phyloP scores from a whole-genome alignment of 768 basidiomycete genomes.

The Infundibulicybe gibba region DNA sequence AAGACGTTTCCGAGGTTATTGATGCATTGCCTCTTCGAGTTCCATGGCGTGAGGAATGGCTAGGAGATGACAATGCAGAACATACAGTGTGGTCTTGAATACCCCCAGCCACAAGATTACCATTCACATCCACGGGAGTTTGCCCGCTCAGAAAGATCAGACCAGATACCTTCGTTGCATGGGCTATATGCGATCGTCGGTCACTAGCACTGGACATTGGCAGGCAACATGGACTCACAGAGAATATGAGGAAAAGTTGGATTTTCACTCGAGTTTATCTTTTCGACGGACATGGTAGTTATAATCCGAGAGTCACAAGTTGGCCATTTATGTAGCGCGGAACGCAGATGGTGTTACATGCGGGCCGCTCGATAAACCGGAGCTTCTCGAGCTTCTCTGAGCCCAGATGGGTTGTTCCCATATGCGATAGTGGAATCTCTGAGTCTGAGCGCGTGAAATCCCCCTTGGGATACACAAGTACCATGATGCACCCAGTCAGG shows the following conservation, averaged over 20 bases:
- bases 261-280: conserved; percentile 49
- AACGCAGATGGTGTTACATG: no score
- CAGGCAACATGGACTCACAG: conserved; percentile 23
- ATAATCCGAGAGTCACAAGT: background rate
- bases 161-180: conserved; percentile 54
- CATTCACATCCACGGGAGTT: conserved; percentile 45
- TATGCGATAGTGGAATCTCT: no score
- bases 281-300: conserved; percentile 45
- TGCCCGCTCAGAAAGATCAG: conserved; percentile 62
- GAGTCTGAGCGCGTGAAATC: no score
- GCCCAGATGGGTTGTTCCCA: no score
- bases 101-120: conserved; percentile 49
- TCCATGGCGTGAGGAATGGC: background rate
- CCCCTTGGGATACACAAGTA: no score
- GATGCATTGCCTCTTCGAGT: conserved; percentile 48
- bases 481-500: no score
- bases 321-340: no score
- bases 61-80: conserved; percentile 1
- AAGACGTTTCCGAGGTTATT: conserved; percentile 52
- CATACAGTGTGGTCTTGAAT: conserved; percentile 58
- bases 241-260: conserved; percentile 43
- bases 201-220: conserved; percentile 2
- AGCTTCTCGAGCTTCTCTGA: no score
- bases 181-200: conserved; percentile 28
- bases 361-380: no score